Evolutionary conservation across 2,329 filamentous ascomycete species (phyloP).

Genomic region (Trichoderma brevicompactum): DNA sequence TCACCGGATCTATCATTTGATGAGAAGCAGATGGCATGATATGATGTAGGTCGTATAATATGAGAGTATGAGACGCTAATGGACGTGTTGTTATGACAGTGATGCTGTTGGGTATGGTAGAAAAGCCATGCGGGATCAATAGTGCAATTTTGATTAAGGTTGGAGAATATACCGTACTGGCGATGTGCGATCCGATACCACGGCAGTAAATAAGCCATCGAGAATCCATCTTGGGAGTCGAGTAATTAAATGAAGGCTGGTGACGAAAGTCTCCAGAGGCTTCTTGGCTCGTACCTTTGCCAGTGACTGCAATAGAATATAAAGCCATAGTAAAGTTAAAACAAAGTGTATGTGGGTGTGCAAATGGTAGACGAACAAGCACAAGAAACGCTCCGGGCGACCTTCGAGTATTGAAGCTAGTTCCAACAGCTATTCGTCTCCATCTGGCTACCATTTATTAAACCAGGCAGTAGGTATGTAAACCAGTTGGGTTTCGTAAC

Average conservation of each 20-base stretch:
- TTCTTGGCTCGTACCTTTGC: no score
- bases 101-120: background rate
- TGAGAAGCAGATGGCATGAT: background rate
- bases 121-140: background rate
- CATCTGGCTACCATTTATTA: background rate
- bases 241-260: no score
- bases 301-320: no score
- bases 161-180: no score
- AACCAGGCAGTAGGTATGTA: background rate
- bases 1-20: background rate
- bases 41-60: background rate
- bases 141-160: background rate
- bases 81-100: background rate
- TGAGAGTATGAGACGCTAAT: background rate
- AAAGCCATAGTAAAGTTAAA: background rate
- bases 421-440: background rate
- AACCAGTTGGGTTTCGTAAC: slow-evolving; percentile 38
- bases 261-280: no score
- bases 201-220: background rate
- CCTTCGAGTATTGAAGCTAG: background rate
- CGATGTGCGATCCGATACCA: background rate
- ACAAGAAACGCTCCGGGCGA: background rate
- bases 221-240: no score
- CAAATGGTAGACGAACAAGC: background rate
- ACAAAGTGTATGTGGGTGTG: background rate